A percentile compares a stretch with the other conserved stretches of the same genome.
phyloP scores from a whole-genome alignment of 140 eudicot genomes.

The Anethum foeniculum region DNA sequence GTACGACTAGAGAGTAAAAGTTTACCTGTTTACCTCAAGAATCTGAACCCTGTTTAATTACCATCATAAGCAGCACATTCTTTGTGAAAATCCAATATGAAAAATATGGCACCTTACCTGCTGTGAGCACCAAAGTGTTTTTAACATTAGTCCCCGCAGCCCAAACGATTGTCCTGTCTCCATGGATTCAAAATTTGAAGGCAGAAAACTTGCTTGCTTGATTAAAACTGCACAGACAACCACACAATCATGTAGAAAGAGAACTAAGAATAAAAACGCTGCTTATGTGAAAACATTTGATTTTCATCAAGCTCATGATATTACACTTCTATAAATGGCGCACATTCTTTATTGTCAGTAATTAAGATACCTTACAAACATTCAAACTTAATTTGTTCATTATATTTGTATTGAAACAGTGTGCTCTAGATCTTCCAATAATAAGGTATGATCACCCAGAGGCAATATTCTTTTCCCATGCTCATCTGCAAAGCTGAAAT shows the following conservation, averaged over 20 bases:
- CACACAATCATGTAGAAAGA: not conserved
- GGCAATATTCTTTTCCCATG: conserved; percentile 61
- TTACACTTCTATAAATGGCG: not conserved
- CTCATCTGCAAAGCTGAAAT: conserved; percentile 58
- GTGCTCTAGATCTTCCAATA: conserved; percentile 48
- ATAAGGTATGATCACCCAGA: conserved; percentile 54
- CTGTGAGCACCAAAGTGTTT: not conserved
- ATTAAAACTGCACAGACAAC: not conserved
- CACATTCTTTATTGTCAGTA: conserved; percentile 10
- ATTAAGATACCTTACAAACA: conserved; percentile 15
- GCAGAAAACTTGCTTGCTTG: not conserved
- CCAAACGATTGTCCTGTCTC: not conserved
- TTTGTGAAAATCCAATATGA: not conserved
- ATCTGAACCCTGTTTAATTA: conserved; percentile 45
- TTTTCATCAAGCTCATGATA: not conserved
- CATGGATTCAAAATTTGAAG: not conserved
- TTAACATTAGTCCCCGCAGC: no score
- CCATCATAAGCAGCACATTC: not conserved
- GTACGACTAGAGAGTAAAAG: no score
- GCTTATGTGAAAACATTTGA: not conserved
- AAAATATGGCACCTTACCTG: not conserved
- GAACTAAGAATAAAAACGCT: not conserved
- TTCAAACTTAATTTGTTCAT: not conserved
- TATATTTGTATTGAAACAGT: conserved; percentile 41
- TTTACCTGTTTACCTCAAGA: conserved; percentile 27